phyloP scores from a whole-genome alignment of 768 basidiomycete genomes.

The Termitomyces sp. region DNA sequence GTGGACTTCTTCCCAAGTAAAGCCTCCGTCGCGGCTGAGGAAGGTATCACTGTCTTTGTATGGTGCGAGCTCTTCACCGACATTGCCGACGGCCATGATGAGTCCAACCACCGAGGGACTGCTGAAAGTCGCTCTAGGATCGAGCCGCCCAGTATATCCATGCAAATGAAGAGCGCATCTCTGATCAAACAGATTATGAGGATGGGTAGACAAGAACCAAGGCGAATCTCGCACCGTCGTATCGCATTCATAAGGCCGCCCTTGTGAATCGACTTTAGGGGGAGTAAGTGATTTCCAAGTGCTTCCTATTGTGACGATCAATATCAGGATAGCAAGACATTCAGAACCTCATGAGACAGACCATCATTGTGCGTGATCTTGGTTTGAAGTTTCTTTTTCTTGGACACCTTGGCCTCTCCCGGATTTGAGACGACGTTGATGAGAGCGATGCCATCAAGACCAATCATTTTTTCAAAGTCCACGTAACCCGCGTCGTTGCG shows the following conservation, averaged over 20 bases:
- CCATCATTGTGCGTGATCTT: slow-evolving; percentile 98
- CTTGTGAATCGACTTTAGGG: slow-evolving; percentile 70
- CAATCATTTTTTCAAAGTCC: slow-evolving; percentile 97
- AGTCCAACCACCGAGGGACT: slow-evolving; percentile 89
- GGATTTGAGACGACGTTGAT: slow-evolving; percentile 88
- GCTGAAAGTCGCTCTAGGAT: slow-evolving; percentile 89
- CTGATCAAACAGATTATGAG: slow-evolving; percentile 30
- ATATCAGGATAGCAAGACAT: slow-evolving; percentile 1
- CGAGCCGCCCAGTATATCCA: slow-evolving; percentile 90
- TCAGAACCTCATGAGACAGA: slow-evolving; percentile 21
- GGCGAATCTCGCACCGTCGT: slow-evolving; percentile 42
- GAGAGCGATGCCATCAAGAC: slow-evolving; percentile 92
- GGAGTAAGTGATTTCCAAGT: slow-evolving; percentile 82
- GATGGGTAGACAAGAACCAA: neutral
- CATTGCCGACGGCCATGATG: slow-evolving; percentile 95
- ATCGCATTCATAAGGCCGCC: slow-evolving; percentile 63
- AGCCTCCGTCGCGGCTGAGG: slow-evolving; percentile 93
- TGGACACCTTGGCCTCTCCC: slow-evolving; percentile 61
- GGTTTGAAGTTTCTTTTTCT: slow-evolving; percentile 72
- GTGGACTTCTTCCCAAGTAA: slow-evolving; percentile 98
- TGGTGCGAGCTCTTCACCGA: slow-evolving; percentile 73
- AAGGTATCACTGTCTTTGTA: slow-evolving; percentile 93
- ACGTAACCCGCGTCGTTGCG: slow-evolving; percentile 84
- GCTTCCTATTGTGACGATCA: slow-evolving; percentile 44
- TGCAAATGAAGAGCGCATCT: slow-evolving; percentile 87